phyloP scores from a whole-genome alignment of 169 alveolate species.

The Plasmodium cynomolgi region DNA sequence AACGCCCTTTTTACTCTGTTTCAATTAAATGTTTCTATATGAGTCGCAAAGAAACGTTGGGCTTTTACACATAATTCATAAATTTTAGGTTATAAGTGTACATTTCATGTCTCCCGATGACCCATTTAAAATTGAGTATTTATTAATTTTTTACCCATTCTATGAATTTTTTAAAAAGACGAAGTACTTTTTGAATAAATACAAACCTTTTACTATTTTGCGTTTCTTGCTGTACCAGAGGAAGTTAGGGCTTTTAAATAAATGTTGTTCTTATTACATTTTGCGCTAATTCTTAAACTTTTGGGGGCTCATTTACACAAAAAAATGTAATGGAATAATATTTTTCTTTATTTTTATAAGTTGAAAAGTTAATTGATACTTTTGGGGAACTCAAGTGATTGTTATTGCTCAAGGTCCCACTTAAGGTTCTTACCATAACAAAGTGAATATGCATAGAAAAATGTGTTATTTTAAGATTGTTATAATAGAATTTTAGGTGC shows the following conservation, averaged over 20 bases:
- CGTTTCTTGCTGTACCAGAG: background rate
- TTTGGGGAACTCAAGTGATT: background rate
- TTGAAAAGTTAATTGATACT: background rate
- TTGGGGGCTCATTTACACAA: background rate
- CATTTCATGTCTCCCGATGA: background rate
- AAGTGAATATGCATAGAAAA: background rate
- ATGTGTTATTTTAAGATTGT: background rate
- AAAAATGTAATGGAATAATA: background rate
- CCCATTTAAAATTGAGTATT: background rate
- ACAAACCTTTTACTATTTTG: background rate
- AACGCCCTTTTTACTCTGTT: background rate
- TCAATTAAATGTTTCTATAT: background rate
- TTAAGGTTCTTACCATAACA: background rate
- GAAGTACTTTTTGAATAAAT: background rate
- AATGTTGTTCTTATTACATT: background rate
- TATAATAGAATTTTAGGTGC: background rate
- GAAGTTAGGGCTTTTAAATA: background rate
- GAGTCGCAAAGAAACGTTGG: background rate
- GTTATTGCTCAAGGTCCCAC: background rate
- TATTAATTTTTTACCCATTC: slow-evolving; percentile 1
- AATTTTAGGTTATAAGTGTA: background rate
- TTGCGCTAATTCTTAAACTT: background rate
- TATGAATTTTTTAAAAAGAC: background rate
- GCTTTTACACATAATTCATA: background rate
- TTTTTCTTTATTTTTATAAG: background rate